Evolutionary conservation across 306 rosid genomes (phyloP).

Genomic region (Delonix regia): DNA sequence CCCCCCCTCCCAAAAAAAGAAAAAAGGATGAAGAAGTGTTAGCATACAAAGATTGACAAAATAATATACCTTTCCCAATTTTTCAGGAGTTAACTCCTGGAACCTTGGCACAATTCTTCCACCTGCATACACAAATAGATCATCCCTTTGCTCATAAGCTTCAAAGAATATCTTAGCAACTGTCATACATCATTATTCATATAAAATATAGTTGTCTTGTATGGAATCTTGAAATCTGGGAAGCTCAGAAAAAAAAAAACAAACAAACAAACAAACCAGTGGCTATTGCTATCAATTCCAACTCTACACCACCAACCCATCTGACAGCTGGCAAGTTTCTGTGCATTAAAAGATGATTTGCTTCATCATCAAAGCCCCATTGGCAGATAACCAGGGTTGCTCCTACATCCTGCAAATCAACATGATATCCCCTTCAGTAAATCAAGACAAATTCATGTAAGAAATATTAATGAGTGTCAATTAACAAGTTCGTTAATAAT

Average conservation of each 20-base stretch:
- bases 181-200: background rate
- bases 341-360: conserved; percentile 94
- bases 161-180: conserved; percentile 1
- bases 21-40: background rate
- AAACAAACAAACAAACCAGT: conserved; percentile 82
- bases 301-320: conserved; percentile 99
- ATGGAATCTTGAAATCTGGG: conserved; percentile 13
- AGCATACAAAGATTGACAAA: conserved; percentile 1
- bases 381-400: conserved; percentile 96
- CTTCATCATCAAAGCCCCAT: conserved; percentile 99
- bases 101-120: conserved; percentile 98
- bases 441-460: conserved; percentile 9
- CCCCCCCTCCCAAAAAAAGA: background rate
- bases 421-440: conserved; percentile 1
- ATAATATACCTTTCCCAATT: conserved; percentile 93
- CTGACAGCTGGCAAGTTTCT: conserved; percentile 97
- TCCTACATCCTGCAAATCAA: conserved; percentile 79
- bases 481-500: background rate
- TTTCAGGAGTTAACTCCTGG: conserved; percentile 90
- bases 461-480: background rate
- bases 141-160: conserved; percentile 3
- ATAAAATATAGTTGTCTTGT: background rate
- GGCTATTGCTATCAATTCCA: conserved; percentile 97
- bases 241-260: conserved; percentile 32
- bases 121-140: conserved; percentile 55